These are phyloP conservation scores for Pilasporangium apinafurcum DNA, from an alignment of 352 stramenopile genomes.

Conservation along the genomic window DNA sequence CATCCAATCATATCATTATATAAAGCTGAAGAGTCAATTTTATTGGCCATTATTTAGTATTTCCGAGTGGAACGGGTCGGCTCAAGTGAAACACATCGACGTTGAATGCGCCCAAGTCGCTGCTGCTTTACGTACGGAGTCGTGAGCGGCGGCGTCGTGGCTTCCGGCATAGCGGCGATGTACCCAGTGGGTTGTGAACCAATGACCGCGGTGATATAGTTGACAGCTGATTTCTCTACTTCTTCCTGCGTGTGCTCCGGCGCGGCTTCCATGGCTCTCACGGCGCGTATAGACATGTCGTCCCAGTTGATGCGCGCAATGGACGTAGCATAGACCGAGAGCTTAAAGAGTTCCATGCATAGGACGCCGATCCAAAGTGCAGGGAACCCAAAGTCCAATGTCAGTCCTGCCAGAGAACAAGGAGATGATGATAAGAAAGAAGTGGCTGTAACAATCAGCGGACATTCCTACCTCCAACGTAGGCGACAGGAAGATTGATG, in stretches of 20 bases:
- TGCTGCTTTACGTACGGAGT: constrained; percentile 28
- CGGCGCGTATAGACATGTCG: constrained; percentile 33
- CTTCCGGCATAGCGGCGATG: constrained; percentile 32
- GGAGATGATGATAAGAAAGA: background rate
- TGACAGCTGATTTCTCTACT: constrained; percentile 43
- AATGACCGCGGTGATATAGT: constrained; percentile 56
- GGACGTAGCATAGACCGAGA: constrained; percentile 32
- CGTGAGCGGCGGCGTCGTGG: constrained; percentile 32
- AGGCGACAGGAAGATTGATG: constrained; percentile 60
- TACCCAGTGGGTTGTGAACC: constrained; percentile 53
- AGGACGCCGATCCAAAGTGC: constrained; percentile 58
- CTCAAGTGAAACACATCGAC: constrained; percentile 15
- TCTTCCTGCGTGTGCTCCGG: constrained; percentile 21
- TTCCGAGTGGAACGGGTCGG: background rate
- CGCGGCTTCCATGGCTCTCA: constrained; percentile 34
- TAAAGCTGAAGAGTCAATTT: background rate
- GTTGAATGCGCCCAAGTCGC: constrained; percentile 13
- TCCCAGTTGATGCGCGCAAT: constrained; percentile 41
- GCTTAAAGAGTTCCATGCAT: constrained; percentile 65
- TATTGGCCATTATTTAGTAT: constrained; percentile 13
- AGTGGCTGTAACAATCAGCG: background rate
- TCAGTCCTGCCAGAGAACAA: constrained; percentile 9
- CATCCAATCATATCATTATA: constrained; percentile 4
- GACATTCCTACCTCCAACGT: constrained; percentile 38
- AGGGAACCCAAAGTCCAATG: constrained; percentile 44